Conservation (phyloP, 345 rosid genomes). For the Eucalyptus regnans region DNA sequence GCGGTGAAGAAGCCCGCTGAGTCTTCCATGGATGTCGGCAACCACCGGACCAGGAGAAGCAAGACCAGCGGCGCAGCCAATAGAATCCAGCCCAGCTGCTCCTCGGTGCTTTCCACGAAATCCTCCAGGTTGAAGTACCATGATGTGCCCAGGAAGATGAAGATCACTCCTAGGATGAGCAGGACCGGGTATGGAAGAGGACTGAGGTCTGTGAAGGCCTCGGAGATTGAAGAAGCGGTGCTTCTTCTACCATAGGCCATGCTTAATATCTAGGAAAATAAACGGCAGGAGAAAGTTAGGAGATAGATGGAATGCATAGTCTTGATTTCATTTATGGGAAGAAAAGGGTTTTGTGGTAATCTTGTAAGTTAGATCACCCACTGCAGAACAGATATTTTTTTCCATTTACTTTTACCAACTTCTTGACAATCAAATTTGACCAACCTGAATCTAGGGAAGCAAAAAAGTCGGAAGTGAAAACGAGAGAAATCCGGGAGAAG, state of each 20-base stretch:
- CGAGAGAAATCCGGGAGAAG: not conserved
- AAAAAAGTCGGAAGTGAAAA: not conserved
- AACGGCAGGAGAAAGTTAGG: not conserved
- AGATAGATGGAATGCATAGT: not conserved
- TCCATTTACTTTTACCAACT: not conserved
- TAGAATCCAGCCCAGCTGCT: conserved; percentile 48
- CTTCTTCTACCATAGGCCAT: not conserved
- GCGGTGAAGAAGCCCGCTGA: conserved; percentile 24
- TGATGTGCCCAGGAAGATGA: conserved; percentile 42
- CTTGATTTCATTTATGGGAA: not conserved
- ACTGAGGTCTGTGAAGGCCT: conserved; percentile 37
- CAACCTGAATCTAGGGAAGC: not conserved
- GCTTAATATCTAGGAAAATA: not conserved
- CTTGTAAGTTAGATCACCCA: not conserved
- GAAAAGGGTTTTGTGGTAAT: not conserved
- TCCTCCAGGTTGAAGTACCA: conserved; percentile 58
- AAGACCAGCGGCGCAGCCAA: conserved; percentile 38
- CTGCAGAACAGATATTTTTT: not conserved
- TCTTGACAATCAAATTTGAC: not conserved
- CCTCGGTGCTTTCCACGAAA: conserved; percentile 38
- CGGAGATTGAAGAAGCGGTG: conserved; percentile 28
- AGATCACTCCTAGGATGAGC: conserved; percentile 41
- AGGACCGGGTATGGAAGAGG: conserved; percentile 92
- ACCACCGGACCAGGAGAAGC: conserved; percentile 44
- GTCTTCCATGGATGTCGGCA: conserved; percentile 41